Base-by-base conservation (phyloP, 768 basidiomycete species). In the Mycena maculata region DNA sequence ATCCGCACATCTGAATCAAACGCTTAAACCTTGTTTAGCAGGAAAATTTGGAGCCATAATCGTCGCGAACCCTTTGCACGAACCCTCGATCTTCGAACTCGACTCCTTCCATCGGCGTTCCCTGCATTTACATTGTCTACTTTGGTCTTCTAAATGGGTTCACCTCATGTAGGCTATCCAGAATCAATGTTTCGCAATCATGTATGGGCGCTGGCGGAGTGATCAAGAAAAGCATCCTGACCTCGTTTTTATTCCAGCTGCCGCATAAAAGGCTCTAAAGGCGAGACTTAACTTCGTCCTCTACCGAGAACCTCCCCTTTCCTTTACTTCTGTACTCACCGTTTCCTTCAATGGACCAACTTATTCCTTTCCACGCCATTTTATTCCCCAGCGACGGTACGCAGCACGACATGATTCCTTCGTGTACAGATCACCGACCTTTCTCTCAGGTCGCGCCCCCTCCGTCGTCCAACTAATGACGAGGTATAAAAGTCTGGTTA, bases 381-480 rank as follows among this genome's bases (percentile, higher is more conserved):
- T 82, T 94, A 67, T 91, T 94, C 75, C 92, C 93, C 28, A 87
- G 90, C 38, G 93, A 94, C 67, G 89, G 36, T 48, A 31, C 27
- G 42, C 41, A 61, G 27, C 22, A 11, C 42, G 36, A 45, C 49
- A 38, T 12, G 42, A 50, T 30, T 9, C 22, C 12, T 27, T 27
- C 15, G n/a, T 12, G 4, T 28, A 18, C 12, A 22, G 31, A 52
- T 64, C 53, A 45, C 68, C 64, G 5, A 23, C 53, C 36, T 41
- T 39, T 48, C 33, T 55, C 33, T 16, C 59, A 85, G 90, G 89
- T 62, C 91, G 92, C 41, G 86, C 89, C 25, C 91, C 93, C 20
- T 88, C 90, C 48, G 79, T 93, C 60, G 90, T 94, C 38, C 80
- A 84, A 60, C 85, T 94, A 64, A 89, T 90, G 90, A 92, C 91